Conservation (phyloP, 192 early-diverging fungal species). For the Bifiguratus adelaidae region DNA sequence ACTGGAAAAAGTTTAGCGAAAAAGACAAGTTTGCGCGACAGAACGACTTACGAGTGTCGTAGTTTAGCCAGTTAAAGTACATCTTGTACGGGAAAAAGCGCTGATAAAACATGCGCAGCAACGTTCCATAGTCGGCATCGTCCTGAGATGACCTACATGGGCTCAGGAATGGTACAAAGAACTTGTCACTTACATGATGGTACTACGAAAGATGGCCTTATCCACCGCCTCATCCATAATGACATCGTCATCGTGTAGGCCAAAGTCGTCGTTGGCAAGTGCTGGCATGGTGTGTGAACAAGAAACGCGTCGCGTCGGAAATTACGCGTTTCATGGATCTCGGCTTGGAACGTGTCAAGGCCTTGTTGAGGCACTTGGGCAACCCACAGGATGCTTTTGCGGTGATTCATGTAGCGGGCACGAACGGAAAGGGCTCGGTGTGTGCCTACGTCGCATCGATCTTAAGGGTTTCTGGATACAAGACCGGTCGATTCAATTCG, state of each 20-base stretch:
- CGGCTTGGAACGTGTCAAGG: slow-evolving; percentile 34
- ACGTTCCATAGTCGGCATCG: slow-evolving; percentile 5
- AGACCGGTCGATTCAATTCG: slow-evolving; percentile 61
- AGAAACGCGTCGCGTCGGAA: too few relatives aligned
- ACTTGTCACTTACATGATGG: too few relatives aligned
- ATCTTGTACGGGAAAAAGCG: slow-evolving; percentile 75
- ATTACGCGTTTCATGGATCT: slow-evolving; percentile 51
- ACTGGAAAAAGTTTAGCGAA: slow-evolving; percentile 7
- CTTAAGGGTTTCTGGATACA: slow-evolving; percentile 9
- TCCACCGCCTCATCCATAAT: too few relatives aligned
- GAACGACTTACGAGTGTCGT: slow-evolving; percentile 42
- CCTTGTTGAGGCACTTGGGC: slow-evolving; percentile 21
- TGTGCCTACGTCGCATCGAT: slow-evolving; percentile 41
- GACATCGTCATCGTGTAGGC: too few relatives aligned
- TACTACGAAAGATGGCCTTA: too few relatives aligned
- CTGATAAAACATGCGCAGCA: slow-evolving; percentile 71
- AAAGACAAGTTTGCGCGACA: neutral
- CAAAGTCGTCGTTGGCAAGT: too few relatives aligned
- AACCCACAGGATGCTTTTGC: slow-evolving; percentile 29
- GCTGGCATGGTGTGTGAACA: too few relatives aligned
- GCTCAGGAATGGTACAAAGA: too few relatives aligned
- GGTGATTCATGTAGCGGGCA: slow-evolving; percentile 74
- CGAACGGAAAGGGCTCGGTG: slow-evolving; percentile 84
- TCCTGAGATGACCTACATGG: too few relatives aligned
- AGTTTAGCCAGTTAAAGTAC: slow-evolving; percentile 83